A percentile compares a stretch with the other conserved stretches of the same genome.
phyloP scores from a whole-genome alignment of 192 early-diverging fungal genomes.

The Coemansia sp. region DNA sequence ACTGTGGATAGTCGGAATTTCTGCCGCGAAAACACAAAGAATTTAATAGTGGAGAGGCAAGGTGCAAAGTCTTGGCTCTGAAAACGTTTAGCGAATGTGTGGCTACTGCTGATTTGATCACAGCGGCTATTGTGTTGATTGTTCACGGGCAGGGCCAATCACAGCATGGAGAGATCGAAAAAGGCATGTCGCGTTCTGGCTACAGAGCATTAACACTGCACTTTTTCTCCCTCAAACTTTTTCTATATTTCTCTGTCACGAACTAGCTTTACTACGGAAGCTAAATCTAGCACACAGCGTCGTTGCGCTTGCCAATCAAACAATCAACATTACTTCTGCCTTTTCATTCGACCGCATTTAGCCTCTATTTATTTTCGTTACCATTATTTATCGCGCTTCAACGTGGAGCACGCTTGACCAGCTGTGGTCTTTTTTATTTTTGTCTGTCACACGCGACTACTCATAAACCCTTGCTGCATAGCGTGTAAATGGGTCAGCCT shows the following conservation, averaged over 20 bases:
- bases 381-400: not conserved
- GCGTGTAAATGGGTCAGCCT: slow-evolving; percentile 40
- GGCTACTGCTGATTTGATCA: slow-evolving; percentile 1
- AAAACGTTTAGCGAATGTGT: not conserved
- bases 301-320: not conserved
- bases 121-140: not conserved
- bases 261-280: not conserved
- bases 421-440: not conserved
- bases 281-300: not conserved
- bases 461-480: not conserved
- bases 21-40: not conserved
- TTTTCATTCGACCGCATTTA: not conserved
- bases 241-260: not conserved
- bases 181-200: not conserved
- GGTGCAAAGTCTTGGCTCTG: not conserved
- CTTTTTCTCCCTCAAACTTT: not conserved
- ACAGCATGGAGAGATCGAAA: not conserved
- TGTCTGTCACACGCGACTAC: not conserved
- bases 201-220: not conserved
- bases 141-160: not conserved
- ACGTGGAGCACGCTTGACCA: not conserved
- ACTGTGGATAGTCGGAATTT: not conserved
- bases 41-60: not conserved
- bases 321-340: not conserved
- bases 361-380: not conserved